Base-by-base conservation (phyloP, 2,329 filamentous ascomycete genomes). In the Botryotinia globosa region DNA sequence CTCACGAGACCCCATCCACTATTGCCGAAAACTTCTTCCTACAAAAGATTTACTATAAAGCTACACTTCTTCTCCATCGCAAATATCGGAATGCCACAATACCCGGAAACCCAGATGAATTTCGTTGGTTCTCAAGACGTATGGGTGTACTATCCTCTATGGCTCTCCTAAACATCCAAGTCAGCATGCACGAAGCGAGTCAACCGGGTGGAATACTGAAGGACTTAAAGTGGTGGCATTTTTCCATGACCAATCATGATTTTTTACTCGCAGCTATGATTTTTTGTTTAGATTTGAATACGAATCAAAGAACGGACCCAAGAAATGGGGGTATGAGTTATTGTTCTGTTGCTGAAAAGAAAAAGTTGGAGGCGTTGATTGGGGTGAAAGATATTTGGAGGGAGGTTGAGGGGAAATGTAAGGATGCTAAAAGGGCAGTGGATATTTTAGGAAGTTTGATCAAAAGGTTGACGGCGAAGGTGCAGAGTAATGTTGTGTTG, bases 181-280 rank as follows among this genome's bases (percentile, higher is more conserved):
- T 81, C 54, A 78, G 78, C n/a, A 84, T 88, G 70, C 85, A 85
- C 78, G 79, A 85, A 67, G 85, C 84, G 3, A 84, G 82, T 4
- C 83, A 84, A 73, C 87, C 88, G 0, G 88, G 88, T 2, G 86
- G 86, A 3, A 81, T 87, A 32, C 80, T 91, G 18, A 82, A 83
- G 72, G 81, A 83, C 34, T 84, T 86, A 61, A 84, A 85, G 10
- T 90, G 87, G 86, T 89, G 89, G 75, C 80, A 89, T 37, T 86
- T 85, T 7, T 86, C 86, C 0, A 81, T 90, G 9, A 85, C 85
- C 18, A 85, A 88, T 72, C 87, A 90, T 70, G 88, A 91, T 77
- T 91, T 88, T 69, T 80, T 91, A 63, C 83, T 91, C 2, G 88
- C 88, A 0, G 85, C 87, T 73, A 88, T 89, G 85, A 84, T 91